These are phyloP conservation scores for Penicillium sp. DNA, from an alignment of 2,329 filamentous ascomycete species.

Conservation along the genomic window DNA sequence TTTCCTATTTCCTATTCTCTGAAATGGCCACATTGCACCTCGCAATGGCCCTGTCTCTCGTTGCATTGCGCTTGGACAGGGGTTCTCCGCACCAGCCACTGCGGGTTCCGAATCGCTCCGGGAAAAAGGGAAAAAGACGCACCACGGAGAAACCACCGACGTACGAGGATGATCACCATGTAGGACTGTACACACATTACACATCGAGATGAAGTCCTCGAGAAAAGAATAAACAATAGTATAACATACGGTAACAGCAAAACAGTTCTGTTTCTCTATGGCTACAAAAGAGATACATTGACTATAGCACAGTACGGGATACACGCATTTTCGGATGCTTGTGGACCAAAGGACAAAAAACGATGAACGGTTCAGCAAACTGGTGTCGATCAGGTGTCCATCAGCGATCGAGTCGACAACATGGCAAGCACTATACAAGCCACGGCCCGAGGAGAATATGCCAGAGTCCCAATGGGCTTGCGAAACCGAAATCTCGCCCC, in stretches of 20 bases:
- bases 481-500: conserved; percentile 15
- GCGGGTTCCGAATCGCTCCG: conserved; percentile 37
- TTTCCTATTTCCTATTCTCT: background rate
- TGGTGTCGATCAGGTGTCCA: conserved; percentile 17
- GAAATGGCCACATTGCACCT: conserved; percentile 6
- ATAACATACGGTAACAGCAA: conserved; percentile 17
- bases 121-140: conserved; percentile 20
- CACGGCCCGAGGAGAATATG: background rate
- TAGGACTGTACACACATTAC: too few species aligned
- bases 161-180: background rate
- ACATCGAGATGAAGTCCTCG: background rate
- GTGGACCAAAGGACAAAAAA: conserved; percentile 38
- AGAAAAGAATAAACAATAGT: background rate
- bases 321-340: conserved; percentile 47
- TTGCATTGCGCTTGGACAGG: conserved; percentile 23
- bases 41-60: background rate
- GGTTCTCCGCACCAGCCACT: conserved; percentile 35
- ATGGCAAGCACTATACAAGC: conserved; percentile 19
- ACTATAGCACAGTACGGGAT: conserved; percentile 53
- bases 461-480: conserved; percentile 4
- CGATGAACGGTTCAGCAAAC: conserved; percentile 30
- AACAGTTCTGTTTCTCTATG: conserved; percentile 38
- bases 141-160: conserved; percentile 4
- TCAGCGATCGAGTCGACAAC: conserved; percentile 25
- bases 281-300: conserved; percentile 52